Percentiles rank a stretch among this genome's conserved stretches.
Conservation (phyloP, 208 protist genomes). For the Naegleria fowleri region DNA sequence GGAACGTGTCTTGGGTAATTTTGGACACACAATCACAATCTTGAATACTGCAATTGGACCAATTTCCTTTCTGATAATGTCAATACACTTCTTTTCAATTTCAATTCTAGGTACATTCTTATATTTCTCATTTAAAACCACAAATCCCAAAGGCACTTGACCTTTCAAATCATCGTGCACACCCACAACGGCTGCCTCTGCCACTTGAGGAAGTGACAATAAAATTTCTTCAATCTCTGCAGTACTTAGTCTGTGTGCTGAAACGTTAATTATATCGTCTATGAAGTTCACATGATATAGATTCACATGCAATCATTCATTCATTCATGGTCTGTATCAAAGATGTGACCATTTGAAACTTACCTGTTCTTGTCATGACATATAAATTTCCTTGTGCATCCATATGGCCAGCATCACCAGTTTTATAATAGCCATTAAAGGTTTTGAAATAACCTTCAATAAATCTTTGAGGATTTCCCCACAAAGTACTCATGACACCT, state of each 20-base stretch:
- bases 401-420: slow-evolving; percentile 44
- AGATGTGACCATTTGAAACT: no score
- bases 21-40: slow-evolving; percentile 58
- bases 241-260: slow-evolving; percentile 42
- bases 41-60: slow-evolving; percentile 90
- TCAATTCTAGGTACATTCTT: background rate
- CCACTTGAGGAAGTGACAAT: slow-evolving; percentile 18
- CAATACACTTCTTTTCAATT: background rate
- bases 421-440: slow-evolving; percentile 28
- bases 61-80: slow-evolving; percentile 49
- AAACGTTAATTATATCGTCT: slow-evolving; percentile 51
- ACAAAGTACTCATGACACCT: slow-evolving; percentile 34
- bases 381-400: slow-evolving; percentile 42
- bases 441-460: slow-evolving; percentile 15
- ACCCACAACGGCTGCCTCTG: slow-evolving; percentile 85
- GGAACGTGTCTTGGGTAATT: slow-evolving; percentile 92
- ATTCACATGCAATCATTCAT: no score
- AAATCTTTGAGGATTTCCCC: slow-evolving; percentile 32
- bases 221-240: slow-evolving; percentile 42
- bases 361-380: slow-evolving; percentile 46
- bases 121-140: background rate
- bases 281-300: no score
- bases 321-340: no score
- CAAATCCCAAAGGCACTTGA: slow-evolving; percentile 43
- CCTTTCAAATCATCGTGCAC: slow-evolving; percentile 87